Conservation (phyloP, 331 rosid species). For the Quercus phellos region DNA sequence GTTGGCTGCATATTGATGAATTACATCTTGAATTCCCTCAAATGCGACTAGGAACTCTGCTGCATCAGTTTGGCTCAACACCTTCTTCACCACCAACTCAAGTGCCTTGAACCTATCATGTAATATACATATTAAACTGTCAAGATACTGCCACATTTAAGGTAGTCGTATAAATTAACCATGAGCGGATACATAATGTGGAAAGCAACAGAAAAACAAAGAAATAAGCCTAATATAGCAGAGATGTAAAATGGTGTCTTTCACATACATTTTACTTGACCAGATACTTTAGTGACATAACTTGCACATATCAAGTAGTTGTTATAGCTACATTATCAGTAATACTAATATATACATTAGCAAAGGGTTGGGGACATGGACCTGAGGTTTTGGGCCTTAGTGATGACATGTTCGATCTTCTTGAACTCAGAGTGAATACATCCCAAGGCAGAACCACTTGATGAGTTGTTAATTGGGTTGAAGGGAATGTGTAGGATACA, state of each 20-base stretch:
- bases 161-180: no score
- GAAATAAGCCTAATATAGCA: no score
- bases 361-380: not conserved
- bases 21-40: conserved; percentile 38
- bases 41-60: conserved; percentile 44
- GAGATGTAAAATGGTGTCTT: no score
- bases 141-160: not conserved
- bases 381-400: conserved; percentile 47
- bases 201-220: no score
- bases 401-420: conserved; percentile 39
- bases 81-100: conserved; percentile 42
- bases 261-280: no score
- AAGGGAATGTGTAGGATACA: conserved; percentile 42
- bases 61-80: conserved; percentile 31
- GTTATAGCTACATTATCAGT: not conserved
- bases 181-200: no score
- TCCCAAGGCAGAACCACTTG: conserved; percentile 23
- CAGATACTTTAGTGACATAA: no score
- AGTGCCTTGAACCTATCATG: conserved; percentile 36
- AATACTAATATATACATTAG: not conserved
- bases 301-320: not conserved
- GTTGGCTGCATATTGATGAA: conserved; percentile 29
- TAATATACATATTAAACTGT: not conserved
- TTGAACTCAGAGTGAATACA: conserved; percentile 31
- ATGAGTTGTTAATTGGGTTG: conserved; percentile 15